Conservation (phyloP, 495 filamentous ascomycete genomes). For the Penicillium silybi region DNA sequence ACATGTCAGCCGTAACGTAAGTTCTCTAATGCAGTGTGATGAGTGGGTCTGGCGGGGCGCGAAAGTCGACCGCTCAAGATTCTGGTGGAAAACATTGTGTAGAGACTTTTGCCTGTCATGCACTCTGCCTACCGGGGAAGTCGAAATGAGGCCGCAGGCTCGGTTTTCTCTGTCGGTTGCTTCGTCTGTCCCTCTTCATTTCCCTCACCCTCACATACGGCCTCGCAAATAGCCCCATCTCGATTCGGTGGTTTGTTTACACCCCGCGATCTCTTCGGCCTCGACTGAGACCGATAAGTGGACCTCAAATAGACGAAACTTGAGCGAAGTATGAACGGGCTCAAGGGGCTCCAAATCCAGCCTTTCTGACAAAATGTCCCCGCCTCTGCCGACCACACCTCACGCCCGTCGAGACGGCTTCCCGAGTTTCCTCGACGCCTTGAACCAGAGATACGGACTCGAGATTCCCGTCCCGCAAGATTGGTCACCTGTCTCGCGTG, state of each 20-base stretch:
- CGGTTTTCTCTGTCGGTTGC: background rate
- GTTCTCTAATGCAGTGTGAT: background rate
- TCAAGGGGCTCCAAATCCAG: background rate
- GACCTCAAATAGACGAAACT: background rate
- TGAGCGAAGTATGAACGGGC: background rate
- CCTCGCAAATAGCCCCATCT: background rate
- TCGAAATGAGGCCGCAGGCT: background rate
- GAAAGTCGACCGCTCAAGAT: background rate
- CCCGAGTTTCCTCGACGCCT: constrained; percentile 9
- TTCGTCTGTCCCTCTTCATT: background rate
- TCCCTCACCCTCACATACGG: background rate
- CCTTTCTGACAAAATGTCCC: background rate
- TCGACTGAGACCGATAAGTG: background rate
- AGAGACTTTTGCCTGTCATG: background rate
- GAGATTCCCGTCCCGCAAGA: constrained; percentile 21
- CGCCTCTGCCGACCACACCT: constrained; percentile 14
- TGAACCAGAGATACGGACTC: constrained; percentile 25
- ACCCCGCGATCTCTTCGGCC: background rate
- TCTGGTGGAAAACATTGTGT: background rate
- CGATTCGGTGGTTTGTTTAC: background rate
- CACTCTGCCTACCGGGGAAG: background rate
- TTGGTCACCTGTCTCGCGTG: constrained; percentile 12
- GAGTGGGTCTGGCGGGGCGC: background rate
- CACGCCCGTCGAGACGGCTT: constrained; percentile 16
- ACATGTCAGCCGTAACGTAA: background rate